Base-by-base conservation (phyloP, 129 eudicot species). In the Lactuca saligna region DNA sequence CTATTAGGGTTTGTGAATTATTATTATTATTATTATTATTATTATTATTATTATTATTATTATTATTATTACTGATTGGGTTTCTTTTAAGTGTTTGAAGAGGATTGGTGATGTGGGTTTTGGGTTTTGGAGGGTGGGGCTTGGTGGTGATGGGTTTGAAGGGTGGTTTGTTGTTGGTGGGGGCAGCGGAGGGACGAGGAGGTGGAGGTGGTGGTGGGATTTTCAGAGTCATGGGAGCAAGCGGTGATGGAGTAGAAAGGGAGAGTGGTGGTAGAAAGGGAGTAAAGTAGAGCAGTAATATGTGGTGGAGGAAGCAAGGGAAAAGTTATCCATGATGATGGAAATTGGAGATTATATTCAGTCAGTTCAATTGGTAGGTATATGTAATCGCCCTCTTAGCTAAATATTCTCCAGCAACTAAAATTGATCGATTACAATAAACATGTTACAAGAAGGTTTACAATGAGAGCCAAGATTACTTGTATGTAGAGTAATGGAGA, bases 221-320 rank as follows among this genome's bases (percentile, higher is more conserved):
- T 48, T 10, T 57, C 63, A 16, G 79, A 63, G 54, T 79, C 77
- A 3, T 54, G 78, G 11, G 88, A 80, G 74, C 66, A 76, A 13
- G 75, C 17, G 32, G 81, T 73, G 74, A 61, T 65, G 38, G 70
- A 50, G 54, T 62, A 51, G 76, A 65, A 41, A 4, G 82, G 69
- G 11, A 69, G 63, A 6, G 76, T 37, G 44, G 75, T 32, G 72
- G 66, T 6, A 64, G 72, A 34, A 53, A 54, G 4, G 16, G 75
- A 62, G 65, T 73, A 77, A 76, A 63, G 81, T 57, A 77, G 57
- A 78, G 32, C 75, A 71, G 73, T 57, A 78, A 69, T 82, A 90
- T 17, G 75, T 34, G 81, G 88, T 73, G 75, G 89, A 68, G 63
- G 93, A 81, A 51, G 90, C 74, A 49, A 80, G 60, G 32, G 97